Evolutionary conservation across 2,329 filamentous ascomycete species (phyloP).

Genomic region (Blumeria graminis): DNA sequence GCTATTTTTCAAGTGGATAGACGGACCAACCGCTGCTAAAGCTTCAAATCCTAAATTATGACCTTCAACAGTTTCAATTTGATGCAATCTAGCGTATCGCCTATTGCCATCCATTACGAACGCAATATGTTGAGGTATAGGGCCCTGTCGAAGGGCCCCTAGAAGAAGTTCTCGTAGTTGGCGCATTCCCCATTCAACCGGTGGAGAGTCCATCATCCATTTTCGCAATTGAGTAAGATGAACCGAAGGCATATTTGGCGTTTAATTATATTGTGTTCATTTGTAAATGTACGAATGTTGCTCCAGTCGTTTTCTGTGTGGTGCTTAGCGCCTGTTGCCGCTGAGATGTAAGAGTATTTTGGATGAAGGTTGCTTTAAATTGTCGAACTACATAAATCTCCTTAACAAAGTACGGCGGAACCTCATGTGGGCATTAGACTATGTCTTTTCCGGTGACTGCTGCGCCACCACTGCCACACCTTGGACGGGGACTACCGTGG

Average conservation of each 20-base stretch:
- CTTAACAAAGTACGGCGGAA: no score
- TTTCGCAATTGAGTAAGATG: conserved; percentile 36
- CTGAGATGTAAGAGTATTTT: no score
- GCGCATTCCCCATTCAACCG: conserved; percentile 68
- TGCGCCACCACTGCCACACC: no score
- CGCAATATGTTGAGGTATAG: conserved; percentile 85
- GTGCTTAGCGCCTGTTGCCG: no score
- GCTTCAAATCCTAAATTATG: conserved; percentile 93
- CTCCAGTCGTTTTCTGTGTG: no score
- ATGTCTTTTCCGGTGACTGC: no score
- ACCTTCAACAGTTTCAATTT: conserved; percentile 90
- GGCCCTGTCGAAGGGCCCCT: conserved; percentile 68
- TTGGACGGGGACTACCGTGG: no score
- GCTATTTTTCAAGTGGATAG: not conserved
- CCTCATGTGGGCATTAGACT: no score
- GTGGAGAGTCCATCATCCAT: conserved; percentile 73
- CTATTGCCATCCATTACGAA: conserved; percentile 99
- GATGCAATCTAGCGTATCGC: conserved; percentile 68
- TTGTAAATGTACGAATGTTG: no score
- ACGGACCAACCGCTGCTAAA: conserved; percentile 44
- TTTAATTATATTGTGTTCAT: no score
- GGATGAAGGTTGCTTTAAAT: no score
- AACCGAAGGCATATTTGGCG: conserved; percentile 21
- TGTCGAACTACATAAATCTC: no score
- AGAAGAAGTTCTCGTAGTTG: conserved; percentile 67